Evolutionary conservation across 805 yeast species (phyloP).

Genomic region (Soucietia sequanensis): DNA sequence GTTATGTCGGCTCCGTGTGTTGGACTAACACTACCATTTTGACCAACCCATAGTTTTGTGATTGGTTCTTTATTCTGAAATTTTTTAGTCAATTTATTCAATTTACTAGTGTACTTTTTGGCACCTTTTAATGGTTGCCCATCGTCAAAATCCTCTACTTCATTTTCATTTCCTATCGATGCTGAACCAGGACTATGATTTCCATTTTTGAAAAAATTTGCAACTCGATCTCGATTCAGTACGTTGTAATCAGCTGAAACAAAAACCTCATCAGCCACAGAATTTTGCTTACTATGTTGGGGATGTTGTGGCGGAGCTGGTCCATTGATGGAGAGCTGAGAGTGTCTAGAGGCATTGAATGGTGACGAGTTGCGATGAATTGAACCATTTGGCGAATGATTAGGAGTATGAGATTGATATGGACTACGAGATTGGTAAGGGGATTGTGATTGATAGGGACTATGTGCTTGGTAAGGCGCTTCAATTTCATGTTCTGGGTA

Average conservation of each 20-base stretch:
- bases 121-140: slow-evolving; percentile 12
- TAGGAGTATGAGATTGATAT: slow-evolving; percentile 1
- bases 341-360: slow-evolving; percentile 1
- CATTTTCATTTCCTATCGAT: slow-evolving; percentile 1
- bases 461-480: slow-evolving; percentile 1
- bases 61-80: slow-evolving; percentile 37
- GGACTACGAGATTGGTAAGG: background rate
- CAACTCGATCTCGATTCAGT: background rate
- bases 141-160: slow-evolving; percentile 4
- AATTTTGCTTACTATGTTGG: slow-evolving; percentile 7
- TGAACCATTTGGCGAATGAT: background rate
- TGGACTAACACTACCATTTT: slow-evolving; percentile 1
- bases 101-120: slow-evolving; percentile 23
- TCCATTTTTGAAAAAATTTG: background rate
- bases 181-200: slow-evolving; percentile 3
- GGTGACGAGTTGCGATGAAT: background rate
- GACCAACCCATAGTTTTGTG: slow-evolving; percentile 20
- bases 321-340: slow-evolving; percentile 1
- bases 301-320: slow-evolving; percentile 12
- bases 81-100: slow-evolving; percentile 30
- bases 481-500: slow-evolving; percentile 3
- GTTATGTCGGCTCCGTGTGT: too few species aligned
- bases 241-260: slow-evolving; percentile 7
- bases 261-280: slow-evolving; percentile 25
- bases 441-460: slow-evolving; percentile 1